phyloP scores from a whole-genome alignment of 2,329 filamentous ascomycete species.

The Pochonia chlamydosporia region DNA sequence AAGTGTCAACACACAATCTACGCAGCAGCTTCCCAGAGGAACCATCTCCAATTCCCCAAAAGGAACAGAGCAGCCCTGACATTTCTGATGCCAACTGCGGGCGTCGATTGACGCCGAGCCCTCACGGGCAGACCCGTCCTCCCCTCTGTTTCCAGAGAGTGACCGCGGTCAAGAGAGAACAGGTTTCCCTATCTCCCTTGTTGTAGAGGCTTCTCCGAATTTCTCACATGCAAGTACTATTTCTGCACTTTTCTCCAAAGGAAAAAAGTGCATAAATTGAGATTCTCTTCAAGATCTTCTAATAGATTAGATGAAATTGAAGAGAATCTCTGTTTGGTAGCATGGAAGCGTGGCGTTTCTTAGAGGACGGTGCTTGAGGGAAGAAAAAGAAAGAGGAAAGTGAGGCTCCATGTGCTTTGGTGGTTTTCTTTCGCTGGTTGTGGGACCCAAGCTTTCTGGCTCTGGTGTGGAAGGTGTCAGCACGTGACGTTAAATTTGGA shows the following conservation, averaged over 20 bases:
- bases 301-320: background rate
- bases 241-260: too few species aligned
- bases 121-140: slow-evolving; percentile 19
- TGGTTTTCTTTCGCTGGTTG: background rate
- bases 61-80: slow-evolving; percentile 8
- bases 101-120: slow-evolving; percentile 16
- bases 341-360: slow-evolving; percentile 19
- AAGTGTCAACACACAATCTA: slow-evolving; percentile 19
- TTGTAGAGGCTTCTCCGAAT: slow-evolving; percentile 18
- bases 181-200: background rate
- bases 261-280: background rate
- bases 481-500: slow-evolving; percentile 11
- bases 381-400: slow-evolving; percentile 3
- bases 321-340: slow-evolving; percentile 14
- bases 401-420: background rate
- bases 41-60: background rate
- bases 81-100: slow-evolving; percentile 19
- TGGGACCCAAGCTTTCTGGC: background rate
- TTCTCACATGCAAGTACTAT: slow-evolving; percentile 16
- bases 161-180: slow-evolving; percentile 12
- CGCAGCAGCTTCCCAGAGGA: slow-evolving; percentile 18
- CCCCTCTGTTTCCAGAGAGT: slow-evolving; percentile 5
- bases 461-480: background rate
- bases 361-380: slow-evolving; percentile 16
- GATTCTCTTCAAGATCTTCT: background rate